A percentile compares a stretch with the other conserved stretches of the same genome.
Evolutionary conservation across 192 early-diverging fungal species (phyloP).

Genomic region (Paraglomus brasilianum): DNA sequence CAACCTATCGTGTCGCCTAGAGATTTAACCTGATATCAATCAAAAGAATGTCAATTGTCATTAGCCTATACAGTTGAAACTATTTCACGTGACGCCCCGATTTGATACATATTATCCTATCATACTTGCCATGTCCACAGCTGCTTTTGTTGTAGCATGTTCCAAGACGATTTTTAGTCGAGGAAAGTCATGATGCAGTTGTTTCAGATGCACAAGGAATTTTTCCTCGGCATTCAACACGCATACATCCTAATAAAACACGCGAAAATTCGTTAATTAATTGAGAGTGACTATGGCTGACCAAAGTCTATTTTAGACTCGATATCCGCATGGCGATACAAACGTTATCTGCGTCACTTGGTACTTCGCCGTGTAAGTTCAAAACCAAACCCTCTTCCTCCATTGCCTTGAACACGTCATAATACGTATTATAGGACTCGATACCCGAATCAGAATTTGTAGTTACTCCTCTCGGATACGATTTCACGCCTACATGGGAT

Average conservation of each 20-base stretch:
- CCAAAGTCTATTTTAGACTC: not conserved
- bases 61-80: not conserved
- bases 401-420: slow-evolving; percentile 94
- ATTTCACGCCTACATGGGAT: slow-evolving; percentile 71
- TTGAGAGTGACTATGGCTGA: not conserved
- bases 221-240: slow-evolving; percentile 95
- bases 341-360: slow-evolving; percentile 75
- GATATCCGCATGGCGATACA: not conserved
- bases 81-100: not conserved
- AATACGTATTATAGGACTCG: slow-evolving; percentile 86
- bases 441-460: slow-evolving; percentile 97
- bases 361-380: slow-evolving; percentile 95
- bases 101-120: not conserved
- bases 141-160: slow-evolving; percentile 93
- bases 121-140: slow-evolving; percentile 76
- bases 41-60: not conserved
- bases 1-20: slow-evolving; percentile 90
- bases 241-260: slow-evolving; percentile 66
- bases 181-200: slow-evolving; percentile 89
- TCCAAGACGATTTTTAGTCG: slow-evolving; percentile 93
- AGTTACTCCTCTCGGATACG: slow-evolving; percentile 94
- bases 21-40: slow-evolving; percentile 64
- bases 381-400: slow-evolving; percentile 90
- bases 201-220: slow-evolving; percentile 81
- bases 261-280: not conserved